Evolutionary conservation across 2,329 filamentous ascomycete genomes (phyloP).

Genomic region (Botrytis fragariae): DNA sequence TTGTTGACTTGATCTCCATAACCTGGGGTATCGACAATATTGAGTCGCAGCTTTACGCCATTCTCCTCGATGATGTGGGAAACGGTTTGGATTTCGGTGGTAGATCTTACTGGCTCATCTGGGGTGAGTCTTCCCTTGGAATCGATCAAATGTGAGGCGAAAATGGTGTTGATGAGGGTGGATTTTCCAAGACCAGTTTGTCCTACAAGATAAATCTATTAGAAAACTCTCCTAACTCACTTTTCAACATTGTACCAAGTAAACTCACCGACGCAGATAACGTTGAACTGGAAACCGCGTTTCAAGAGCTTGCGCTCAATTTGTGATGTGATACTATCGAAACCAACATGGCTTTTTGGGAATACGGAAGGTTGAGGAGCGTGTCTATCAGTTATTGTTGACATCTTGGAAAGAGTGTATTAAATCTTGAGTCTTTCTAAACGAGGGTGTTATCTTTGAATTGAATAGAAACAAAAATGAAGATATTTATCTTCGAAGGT

Average conservation of each 20-base stretch:
- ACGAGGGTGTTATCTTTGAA: conserved; percentile 9
- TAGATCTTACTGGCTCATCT: conserved; percentile 89
- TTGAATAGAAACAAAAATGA: conserved; percentile 11
- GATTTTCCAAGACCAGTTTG: conserved; percentile 99
- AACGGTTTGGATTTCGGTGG: conserved; percentile 96
- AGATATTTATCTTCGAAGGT: conserved; percentile 17
- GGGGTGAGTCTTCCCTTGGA: conserved; percentile 93
- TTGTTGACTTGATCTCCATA: conserved; percentile 99
- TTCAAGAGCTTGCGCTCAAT: conserved; percentile 99
- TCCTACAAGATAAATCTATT: conserved; percentile 52
- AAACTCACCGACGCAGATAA: conserved; percentile 94
- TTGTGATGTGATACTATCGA: conserved; percentile 99
- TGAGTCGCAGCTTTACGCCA: conserved; percentile 91
- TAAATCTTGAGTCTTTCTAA: conserved; percentile 16
- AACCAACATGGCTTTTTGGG: conserved; percentile 98
- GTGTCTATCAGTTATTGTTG: conserved; percentile 37
- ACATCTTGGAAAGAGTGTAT: conserved; percentile 32
- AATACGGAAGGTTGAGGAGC: conserved; percentile 51
- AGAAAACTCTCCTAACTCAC: conserved; percentile 23
- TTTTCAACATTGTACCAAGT: background rate
- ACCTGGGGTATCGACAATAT: conserved; percentile 98
- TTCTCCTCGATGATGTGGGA: conserved; percentile 99
- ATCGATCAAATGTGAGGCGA: conserved; percentile 98
- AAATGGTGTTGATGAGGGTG: conserved; percentile 99
- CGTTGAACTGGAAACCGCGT: conserved; percentile 99